phyloP scores from a whole-genome alignment of 768 basidiomycete species.

The Hemileccinum rubropunctum region DNA sequence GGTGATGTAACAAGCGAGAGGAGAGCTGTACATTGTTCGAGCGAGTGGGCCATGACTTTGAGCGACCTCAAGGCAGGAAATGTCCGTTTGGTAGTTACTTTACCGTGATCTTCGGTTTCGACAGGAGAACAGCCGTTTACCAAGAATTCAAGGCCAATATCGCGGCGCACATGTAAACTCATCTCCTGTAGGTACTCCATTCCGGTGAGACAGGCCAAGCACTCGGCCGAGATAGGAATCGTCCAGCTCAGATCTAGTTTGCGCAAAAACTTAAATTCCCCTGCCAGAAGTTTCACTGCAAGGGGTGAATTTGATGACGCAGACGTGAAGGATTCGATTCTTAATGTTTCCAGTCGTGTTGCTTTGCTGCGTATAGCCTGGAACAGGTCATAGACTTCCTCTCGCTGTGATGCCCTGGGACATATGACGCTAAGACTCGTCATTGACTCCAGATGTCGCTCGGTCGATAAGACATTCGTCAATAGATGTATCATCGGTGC shows the following conservation, averaged over 20 bases:
- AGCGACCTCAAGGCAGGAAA: constrained; percentile 25
- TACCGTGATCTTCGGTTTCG: not conserved
- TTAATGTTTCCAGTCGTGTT: constrained; percentile 14
- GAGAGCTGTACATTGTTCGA: constrained; percentile 29
- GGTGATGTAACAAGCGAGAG: constrained; percentile 24
- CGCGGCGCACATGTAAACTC: constrained; percentile 14
- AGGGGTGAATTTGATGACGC: constrained; percentile 6
- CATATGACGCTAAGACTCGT: constrained; percentile 22
- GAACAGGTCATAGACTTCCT: constrained; percentile 22
- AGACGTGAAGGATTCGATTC: constrained; percentile 23
- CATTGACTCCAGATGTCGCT: constrained; percentile 15
- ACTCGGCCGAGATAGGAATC: constrained; percentile 24
- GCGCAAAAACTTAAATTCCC: constrained; percentile 20
- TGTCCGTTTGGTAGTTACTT: not conserved
- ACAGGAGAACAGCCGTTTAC: constrained; percentile 3
- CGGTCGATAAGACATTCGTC: constrained; percentile 17
- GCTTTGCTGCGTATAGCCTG: constrained; percentile 23
- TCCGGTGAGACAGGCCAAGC: constrained; percentile 16
- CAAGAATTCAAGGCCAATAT: constrained; percentile 19
- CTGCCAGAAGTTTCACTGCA: constrained; percentile 14
- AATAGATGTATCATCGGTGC: constrained; percentile 20
- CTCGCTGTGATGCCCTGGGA: constrained; percentile 18
- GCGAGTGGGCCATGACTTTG: constrained; percentile 23
- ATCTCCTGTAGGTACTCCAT: constrained; percentile 27
- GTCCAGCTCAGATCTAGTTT: constrained; percentile 24